Base-by-base conservation (phyloP, 352 stramenopile genomes). In the Globisporangium uncinulatum region DNA sequence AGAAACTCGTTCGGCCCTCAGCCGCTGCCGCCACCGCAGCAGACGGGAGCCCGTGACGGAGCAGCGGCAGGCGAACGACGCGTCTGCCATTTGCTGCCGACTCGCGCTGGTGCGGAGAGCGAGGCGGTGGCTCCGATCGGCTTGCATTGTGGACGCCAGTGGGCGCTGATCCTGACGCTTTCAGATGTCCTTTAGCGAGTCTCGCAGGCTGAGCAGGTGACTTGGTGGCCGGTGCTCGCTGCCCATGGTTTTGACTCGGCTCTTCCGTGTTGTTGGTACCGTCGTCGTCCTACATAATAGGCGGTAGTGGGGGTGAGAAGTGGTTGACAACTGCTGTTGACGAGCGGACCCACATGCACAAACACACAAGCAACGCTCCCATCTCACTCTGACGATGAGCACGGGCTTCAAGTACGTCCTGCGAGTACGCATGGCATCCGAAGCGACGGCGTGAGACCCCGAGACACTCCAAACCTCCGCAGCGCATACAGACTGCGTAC, bases 391-490 rank as follows among this genome's bases (percentile, higher is more conserved):
- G 13, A 53, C 13, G 19, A 64, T 59, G 32, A 79, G 67, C 37
- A 86, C 73, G n/a, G 76, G 73, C 47, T 83, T 86, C 29, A 86
- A 39, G 43, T 86, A 86, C 9, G 76, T 83, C 43, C 76, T 54
- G 9, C 17, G 15, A n/a, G n/a, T n/a, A n/a, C 19, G 58, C 24
- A 10, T 44, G 11, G 45, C 66, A 46, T 53, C 0, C 44, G 39
- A 15, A 29, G 29, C 36, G 19, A 50, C n/a, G 21, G 52, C 44
- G 6, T 31, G 17, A 59, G 50, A 11, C 20, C 39, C 10, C n/a
- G n/a, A n/a, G n/a, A n/a, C n/a, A n/a, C n/a, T n/a, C n/a, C n/a
- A n/a, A n/a, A n/a, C n/a, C n/a, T n/a, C n/a, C n/a, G n/a, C n/a
- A n/a, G n/a, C n/a, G n/a, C n/a, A n/a, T 9, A 31, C 3, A 57